phyloP scores from a whole-genome alignment of 192 early-diverging fungal species.

The Gorgonomyces haynaldii region DNA sequence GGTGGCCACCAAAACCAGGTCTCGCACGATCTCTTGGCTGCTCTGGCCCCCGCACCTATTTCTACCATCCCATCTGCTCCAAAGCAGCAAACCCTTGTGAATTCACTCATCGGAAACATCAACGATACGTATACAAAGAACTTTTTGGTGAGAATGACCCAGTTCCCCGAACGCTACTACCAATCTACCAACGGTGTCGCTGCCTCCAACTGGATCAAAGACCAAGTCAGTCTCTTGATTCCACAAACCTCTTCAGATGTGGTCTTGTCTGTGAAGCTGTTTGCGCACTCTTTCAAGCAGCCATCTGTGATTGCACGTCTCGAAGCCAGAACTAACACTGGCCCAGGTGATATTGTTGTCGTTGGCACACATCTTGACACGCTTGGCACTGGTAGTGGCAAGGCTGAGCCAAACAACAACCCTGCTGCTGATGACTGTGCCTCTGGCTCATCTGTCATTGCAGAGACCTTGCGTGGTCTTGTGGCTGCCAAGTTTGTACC shows the following conservation, averaged over 20 bases:
- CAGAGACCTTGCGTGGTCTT: constrained; percentile 65
- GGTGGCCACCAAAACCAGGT: no score
- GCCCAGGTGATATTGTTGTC: background rate
- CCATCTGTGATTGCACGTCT: constrained; percentile 17
- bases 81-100: constrained; percentile 5
- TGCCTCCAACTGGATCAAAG: constrained; percentile 12
- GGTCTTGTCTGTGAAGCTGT: constrained; percentile 8
- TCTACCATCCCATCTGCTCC: background rate
- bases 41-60: background rate
- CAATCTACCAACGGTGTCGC: constrained; percentile 10
- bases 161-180: constrained; percentile 18
- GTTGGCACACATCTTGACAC: constrained; percentile 8
- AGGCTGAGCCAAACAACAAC: background rate
- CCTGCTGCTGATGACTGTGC: constrained; percentile 22
- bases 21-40: background rate
- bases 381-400: background rate
- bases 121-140: background rate
- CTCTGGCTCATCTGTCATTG: constrained; percentile 11
- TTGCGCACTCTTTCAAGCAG: constrained; percentile 8
- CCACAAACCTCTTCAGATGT: background rate
- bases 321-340: constrained; percentile 5
- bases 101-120: constrained; percentile 9
- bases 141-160: constrained; percentile 4
- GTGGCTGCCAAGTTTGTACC: constrained; percentile 52
- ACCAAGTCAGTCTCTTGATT: constrained; percentile 7